Conservation (phyloP, 1,139 yeast species). For the Kodamaea fungicola region DNA sequence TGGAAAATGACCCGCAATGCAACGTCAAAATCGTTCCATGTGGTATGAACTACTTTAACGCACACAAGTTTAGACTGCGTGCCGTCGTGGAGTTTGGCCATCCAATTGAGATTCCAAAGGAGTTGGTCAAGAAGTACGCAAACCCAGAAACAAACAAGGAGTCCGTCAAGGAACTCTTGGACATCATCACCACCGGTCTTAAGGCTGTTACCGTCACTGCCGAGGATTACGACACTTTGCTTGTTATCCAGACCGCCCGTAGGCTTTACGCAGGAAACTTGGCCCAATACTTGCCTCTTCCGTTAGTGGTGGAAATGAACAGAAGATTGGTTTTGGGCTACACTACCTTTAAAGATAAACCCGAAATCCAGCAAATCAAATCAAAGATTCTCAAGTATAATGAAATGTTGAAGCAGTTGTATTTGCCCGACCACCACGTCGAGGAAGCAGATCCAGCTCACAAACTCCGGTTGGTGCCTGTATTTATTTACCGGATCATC, state of each 20-base stretch:
- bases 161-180: conserved; percentile 52
- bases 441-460: conserved; percentile 30
- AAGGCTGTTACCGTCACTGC: conserved; percentile 33
- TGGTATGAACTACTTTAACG: conserved; percentile 47
- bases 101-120: conserved; percentile 37
- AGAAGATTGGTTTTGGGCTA: conserved; percentile 41
- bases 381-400: conserved; percentile 36
- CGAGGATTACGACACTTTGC: conserved; percentile 30
- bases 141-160: conserved; percentile 64
- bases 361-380: conserved; percentile 34
- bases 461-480: conserved; percentile 23
- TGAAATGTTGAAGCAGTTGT: conserved; percentile 28
- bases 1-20: conserved; percentile 63
- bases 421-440: conserved; percentile 46
- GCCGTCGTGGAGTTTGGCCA: conserved; percentile 47
- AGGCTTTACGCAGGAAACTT: conserved; percentile 60
- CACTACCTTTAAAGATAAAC: conserved; percentile 31
- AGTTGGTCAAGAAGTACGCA: conserved; percentile 59
- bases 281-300: conserved; percentile 53
- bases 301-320: conserved; percentile 47
- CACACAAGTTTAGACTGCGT: conserved; percentile 44
- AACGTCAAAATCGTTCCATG: conserved; percentile 47
- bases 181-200: conserved; percentile 23
- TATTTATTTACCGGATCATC: conserved; percentile 27
- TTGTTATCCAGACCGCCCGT: conserved; percentile 36